Evolutionary conservation across 176 grass and related monocot genomes (phyloP).

Genomic region (Elaeis guineensis): DNA sequence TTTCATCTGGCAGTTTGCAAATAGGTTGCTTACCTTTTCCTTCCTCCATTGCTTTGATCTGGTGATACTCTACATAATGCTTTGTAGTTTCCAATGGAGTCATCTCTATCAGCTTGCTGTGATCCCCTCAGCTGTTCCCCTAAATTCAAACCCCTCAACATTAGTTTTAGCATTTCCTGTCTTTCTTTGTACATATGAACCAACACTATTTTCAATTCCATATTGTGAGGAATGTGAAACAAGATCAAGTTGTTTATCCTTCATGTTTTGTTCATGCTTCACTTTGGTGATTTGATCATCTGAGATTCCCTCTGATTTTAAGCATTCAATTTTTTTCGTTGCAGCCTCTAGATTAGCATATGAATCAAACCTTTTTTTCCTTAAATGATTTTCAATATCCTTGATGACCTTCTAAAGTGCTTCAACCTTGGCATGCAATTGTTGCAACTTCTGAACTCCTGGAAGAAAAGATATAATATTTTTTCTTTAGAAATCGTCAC

Average conservation of each 20-base stretch:
- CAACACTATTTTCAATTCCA: not conserved
- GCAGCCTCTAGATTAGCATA: constrained; percentile 46
- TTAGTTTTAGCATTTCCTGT: constrained; percentile 19
- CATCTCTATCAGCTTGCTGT: constrained; percentile 7
- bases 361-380: constrained; percentile 70
- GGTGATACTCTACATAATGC: constrained; percentile 3
- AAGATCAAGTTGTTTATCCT: constrained; percentile 83
- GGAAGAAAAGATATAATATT: constrained; percentile 8
- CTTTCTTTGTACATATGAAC: constrained; percentile 31
- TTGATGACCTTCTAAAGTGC: constrained; percentile 60
- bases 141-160: not conserved
- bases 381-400: constrained; percentile 50
- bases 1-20: constrained; percentile 44
- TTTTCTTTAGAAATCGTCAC: not conserved
- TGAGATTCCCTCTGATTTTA: constrained; percentile 61
- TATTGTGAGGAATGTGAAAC: constrained; percentile 38
- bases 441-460: constrained; percentile 70
- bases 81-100: constrained; percentile 26
- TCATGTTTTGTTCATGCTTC: constrained; percentile 58
- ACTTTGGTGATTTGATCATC: constrained; percentile 39
- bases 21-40: constrained; percentile 31
- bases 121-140: constrained; percentile 1
- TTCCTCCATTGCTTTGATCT: constrained; percentile 5
- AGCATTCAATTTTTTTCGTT: constrained; percentile 63
- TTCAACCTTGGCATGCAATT: constrained; percentile 62